A percentile compares a stretch with the other conserved stretches of the same genome.
These are phyloP conservation scores for Penicillium sp. DNA, from an alignment of 2,329 filamentous ascomycete species.

Conservation along the genomic window DNA sequence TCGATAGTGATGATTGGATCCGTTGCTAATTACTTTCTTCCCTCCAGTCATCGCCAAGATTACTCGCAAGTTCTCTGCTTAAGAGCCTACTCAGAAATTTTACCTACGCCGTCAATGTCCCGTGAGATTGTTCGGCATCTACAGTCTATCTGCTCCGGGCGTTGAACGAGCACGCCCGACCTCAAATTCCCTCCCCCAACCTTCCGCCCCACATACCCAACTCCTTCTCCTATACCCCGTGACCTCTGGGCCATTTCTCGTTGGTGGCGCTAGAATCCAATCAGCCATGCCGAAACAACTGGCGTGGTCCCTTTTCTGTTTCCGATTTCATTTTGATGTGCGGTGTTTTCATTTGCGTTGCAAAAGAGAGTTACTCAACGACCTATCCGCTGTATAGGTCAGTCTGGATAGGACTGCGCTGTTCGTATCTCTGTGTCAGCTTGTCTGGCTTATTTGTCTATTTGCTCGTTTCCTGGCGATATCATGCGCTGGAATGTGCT, in stretches of 20 bases:
- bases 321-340: conserved; percentile 25
- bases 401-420: conserved; percentile 6
- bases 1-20: neutral
- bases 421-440: neutral
- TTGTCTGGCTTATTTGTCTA: neutral
- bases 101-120: neutral
- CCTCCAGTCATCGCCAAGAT: conserved; percentile 86
- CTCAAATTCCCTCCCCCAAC: conserved; percentile 6
- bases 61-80: conserved; percentile 77
- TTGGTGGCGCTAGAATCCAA: conserved; percentile 14
- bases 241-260: conserved; percentile 21
- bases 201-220: conserved; percentile 1
- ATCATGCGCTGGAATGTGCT: conserved; percentile 10
- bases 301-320: conserved; percentile 21
- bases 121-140: neutral
- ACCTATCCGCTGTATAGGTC: conserved; percentile 38
- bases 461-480: conserved; percentile 6
- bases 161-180: conserved; percentile 5
- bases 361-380: conserved; percentile 21
- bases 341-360: conserved; percentile 26
- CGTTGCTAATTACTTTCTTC: conserved; percentile 15
- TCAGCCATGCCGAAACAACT: conserved; percentile 14
- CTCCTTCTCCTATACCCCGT: conserved; percentile 28
- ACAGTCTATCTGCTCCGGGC: neutral
- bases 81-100: conserved; percentile 21